Percentiles rank a stretch among this genome's conserved stretches.
phyloP scores from a whole-genome alignment of 805 yeast genomes.

The Cyberlindnera lachancei region DNA sequence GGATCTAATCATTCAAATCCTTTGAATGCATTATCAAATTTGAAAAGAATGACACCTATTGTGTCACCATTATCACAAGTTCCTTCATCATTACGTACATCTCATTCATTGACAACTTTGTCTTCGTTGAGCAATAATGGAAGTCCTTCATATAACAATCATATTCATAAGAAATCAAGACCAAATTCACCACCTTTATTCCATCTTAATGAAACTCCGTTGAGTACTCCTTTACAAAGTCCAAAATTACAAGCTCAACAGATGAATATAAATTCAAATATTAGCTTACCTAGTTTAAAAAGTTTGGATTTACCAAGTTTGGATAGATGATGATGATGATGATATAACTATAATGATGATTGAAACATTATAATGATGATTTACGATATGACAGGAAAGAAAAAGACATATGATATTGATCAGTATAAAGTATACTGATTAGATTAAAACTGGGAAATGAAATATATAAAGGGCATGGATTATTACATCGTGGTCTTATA shows the following conservation, averaged over 20 bases:
- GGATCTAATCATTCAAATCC: constrained; percentile 8
- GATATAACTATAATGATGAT: too few species aligned
- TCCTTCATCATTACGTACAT: constrained; percentile 12
- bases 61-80: constrained; percentile 8
- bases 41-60: constrained; percentile 36
- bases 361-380: too few species aligned
- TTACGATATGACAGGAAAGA: too few species aligned
- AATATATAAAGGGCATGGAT: too few species aligned
- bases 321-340: constrained; percentile 3
- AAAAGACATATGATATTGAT: too few species aligned
- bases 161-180: constrained; percentile 34
- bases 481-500: too few species aligned
- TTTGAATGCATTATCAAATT: constrained; percentile 17
- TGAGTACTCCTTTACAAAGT: constrained; percentile 41
- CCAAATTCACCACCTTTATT: constrained; percentile 41
- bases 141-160: constrained; percentile 21
- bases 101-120: constrained; percentile 21
- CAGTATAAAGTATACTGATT: too few species aligned
- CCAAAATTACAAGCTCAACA: constrained; percentile 30
- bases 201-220: constrained; percentile 35
- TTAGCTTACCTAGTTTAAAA: constrained; percentile 21
- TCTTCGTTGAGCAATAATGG: constrained; percentile 16
- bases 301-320: constrained; percentile 21
- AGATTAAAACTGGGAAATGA: too few species aligned
- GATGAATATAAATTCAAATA: constrained; percentile 9